phyloP scores from a whole-genome alignment of 768 basidiomycete species.

The Lyophyllum semitale region DNA sequence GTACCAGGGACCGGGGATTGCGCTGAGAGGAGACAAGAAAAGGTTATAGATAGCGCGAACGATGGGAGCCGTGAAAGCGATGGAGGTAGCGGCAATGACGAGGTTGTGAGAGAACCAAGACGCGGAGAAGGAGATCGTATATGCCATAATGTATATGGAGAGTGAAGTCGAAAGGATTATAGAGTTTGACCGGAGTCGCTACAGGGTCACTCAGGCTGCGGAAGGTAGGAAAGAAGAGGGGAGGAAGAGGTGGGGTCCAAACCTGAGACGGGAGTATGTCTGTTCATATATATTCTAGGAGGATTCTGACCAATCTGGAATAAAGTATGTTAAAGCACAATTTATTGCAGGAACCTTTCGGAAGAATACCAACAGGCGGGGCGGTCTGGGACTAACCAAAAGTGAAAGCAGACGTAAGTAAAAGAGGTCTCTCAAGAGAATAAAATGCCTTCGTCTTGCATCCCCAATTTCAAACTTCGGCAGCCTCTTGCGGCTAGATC shows the following conservation, averaged over 20 bases:
- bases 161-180: slow-evolving; percentile 11
- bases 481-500: too few relatives aligned
- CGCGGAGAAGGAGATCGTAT: slow-evolving; percentile 30
- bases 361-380: too few relatives aligned
- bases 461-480: too few relatives aligned
- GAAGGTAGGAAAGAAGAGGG: slow-evolving; percentile 28
- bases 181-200: slow-evolving; percentile 29
- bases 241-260: slow-evolving; percentile 33
- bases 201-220: slow-evolving; percentile 25
- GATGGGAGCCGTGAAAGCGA: slow-evolving; percentile 34
- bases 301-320: slow-evolving; percentile 46
- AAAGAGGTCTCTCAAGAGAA: too few relatives aligned
- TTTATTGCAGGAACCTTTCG: too few relatives aligned
- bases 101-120: slow-evolving; percentile 36
- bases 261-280: slow-evolving; percentile 24
- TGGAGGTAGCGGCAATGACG: slow-evolving; percentile 32
- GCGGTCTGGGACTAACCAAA: too few relatives aligned
- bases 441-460: too few relatives aligned
- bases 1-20: slow-evolving; percentile 81
- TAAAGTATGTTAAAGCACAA: too few relatives aligned
- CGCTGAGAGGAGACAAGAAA: slow-evolving; percentile 69
- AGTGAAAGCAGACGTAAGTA: too few relatives aligned
- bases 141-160: slow-evolving; percentile 30
- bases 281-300: slow-evolving; percentile 38
- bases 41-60: slow-evolving; percentile 45